These are phyloP conservation scores for Rhytidiadelphus loreus DNA, from an alignment of 225 moss, liverwort and hornwort species.

Conservation along the genomic window DNA sequence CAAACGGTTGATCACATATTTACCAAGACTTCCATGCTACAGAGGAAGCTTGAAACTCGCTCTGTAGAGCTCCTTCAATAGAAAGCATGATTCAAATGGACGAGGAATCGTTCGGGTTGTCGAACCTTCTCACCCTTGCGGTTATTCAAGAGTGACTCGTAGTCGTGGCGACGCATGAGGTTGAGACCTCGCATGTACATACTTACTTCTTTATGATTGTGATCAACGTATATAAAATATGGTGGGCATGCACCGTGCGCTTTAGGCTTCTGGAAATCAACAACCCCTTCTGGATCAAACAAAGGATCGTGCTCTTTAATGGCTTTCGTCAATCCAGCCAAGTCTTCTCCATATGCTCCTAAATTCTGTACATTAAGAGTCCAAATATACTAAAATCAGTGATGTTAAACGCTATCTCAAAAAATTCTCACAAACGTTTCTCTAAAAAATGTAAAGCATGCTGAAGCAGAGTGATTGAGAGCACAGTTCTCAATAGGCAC, in stretches of 20 bases:
- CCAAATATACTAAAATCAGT: neutral
- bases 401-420: neutral
- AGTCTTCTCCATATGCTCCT: slow-evolving; percentile 58
- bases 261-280: slow-evolving; percentile 40
- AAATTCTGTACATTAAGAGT: slow-evolving; percentile 20
- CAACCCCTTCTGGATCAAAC: slow-evolving; percentile 39
- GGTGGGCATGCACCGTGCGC: slow-evolving; percentile 45
- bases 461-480: neutral
- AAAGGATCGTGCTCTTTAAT: slow-evolving; percentile 37
- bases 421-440: neutral
- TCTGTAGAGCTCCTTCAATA: neutral
- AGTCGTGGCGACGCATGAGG: slow-evolving; percentile 47
- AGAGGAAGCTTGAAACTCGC: neutral
- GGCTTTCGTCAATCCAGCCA: slow-evolving; percentile 32
- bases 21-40: neutral
- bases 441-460: neutral
- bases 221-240: slow-evolving; percentile 50
- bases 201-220: slow-evolving; percentile 44
- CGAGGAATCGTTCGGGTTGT: slow-evolving; percentile 8
- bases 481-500: neutral
- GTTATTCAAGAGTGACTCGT: slow-evolving; percentile 47
- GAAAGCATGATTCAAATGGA: neutral
- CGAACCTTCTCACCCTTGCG: slow-evolving; percentile 59
- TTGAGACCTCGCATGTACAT: slow-evolving; percentile 78
- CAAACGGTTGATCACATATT: neutral